phyloP scores from a whole-genome alignment of 257 asterid genomes.

The Sherardia arvensis region DNA sequence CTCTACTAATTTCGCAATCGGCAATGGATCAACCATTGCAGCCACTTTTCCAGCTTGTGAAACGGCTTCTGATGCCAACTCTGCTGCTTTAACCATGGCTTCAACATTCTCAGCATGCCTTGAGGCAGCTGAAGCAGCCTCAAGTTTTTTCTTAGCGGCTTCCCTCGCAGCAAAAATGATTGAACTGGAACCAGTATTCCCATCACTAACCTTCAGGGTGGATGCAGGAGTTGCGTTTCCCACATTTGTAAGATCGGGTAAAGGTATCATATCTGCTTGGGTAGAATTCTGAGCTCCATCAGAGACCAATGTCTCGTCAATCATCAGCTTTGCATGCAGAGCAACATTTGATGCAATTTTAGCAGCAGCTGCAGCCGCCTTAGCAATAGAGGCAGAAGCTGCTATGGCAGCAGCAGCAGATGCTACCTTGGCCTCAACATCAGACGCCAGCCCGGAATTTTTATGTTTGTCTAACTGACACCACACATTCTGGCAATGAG shows the following conservation, averaged over 20 bases:
- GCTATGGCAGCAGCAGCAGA: slow-evolving; percentile 87
- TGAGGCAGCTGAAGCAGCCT: slow-evolving; percentile 96
- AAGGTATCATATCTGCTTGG: slow-evolving; percentile 15
- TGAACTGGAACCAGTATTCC: slow-evolving; percentile 39
- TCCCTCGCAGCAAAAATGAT: slow-evolving; percentile 78
- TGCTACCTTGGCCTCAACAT: slow-evolving; percentile 62
- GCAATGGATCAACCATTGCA: slow-evolving; percentile 73
- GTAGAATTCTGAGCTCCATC: slow-evolving; percentile 27
- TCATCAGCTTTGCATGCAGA: slow-evolving; percentile 73
- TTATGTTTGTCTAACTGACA: slow-evolving; percentile 54
- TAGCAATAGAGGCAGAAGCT: slow-evolving; percentile 93
- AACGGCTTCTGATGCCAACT: slow-evolving; percentile 93
- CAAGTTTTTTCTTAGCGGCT: slow-evolving; percentile 84
- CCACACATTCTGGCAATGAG: slow-evolving; percentile 82
- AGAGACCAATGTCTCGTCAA: slow-evolving; percentile 52
- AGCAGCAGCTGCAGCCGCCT: slow-evolving; percentile 98
- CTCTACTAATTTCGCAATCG: slow-evolving; percentile 50
- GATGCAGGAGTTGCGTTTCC: slow-evolving; percentile 53
- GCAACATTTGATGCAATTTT: slow-evolving; percentile 86
- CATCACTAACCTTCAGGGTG: slow-evolving; percentile 42
- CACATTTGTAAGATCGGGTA: slow-evolving; percentile 26
- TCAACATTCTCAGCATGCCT: slow-evolving; percentile 88
- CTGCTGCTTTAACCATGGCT: slow-evolving; percentile 88
- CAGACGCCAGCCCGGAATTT: slow-evolving; percentile 47
- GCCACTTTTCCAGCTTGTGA: slow-evolving; percentile 87